Conservation (phyloP, 805 yeast species). For the Diddensiella transvaalensis region DNA sequence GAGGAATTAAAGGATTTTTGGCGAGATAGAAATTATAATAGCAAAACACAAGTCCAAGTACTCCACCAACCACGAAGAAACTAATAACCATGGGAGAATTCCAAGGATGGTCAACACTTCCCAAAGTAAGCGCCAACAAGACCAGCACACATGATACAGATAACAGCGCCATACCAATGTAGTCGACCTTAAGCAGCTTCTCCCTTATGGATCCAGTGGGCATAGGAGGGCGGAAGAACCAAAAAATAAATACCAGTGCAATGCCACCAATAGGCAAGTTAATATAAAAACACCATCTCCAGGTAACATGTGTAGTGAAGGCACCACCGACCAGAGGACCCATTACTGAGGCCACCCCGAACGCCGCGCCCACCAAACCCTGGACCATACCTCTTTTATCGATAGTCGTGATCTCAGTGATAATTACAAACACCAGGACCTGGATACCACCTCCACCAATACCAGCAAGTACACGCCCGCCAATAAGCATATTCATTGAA, state of each 20-base stretch:
- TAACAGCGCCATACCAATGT: slow-evolving; percentile 43
- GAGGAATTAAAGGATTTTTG: slow-evolving; percentile 34
- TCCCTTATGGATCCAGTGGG: slow-evolving; percentile 41
- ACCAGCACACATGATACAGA: slow-evolving; percentile 38
- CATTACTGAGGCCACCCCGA: slow-evolving; percentile 37
- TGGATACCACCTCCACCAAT: slow-evolving; percentile 87
- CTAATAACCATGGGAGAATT: slow-evolving; percentile 46
- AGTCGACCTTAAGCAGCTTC: slow-evolving; percentile 49
- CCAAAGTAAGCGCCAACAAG: slow-evolving; percentile 52
- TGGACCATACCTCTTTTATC: slow-evolving; percentile 76
- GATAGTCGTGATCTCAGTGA: slow-evolving; percentile 72
- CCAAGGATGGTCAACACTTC: slow-evolving; percentile 46
- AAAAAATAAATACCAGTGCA: slow-evolving; percentile 29
- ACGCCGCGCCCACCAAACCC: slow-evolving; percentile 50
- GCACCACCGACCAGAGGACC: slow-evolving; percentile 60
- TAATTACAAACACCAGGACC: slow-evolving; percentile 67
- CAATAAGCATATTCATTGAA: slow-evolving; percentile 57
- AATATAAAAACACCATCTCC: slow-evolving; percentile 55
- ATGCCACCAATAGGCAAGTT: slow-evolving; percentile 42
- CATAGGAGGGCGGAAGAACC: slow-evolving; percentile 31
- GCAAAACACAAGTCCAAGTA: slow-evolving; percentile 39
- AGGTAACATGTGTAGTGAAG: slow-evolving; percentile 42
- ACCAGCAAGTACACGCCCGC: slow-evolving; percentile 77
- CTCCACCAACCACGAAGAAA: slow-evolving; percentile 43
- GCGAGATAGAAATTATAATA: slow-evolving; percentile 37